These are phyloP conservation scores for Paraurostyla sp. DNA, from an alignment of 73 alveolate genomes.

Conservation along the genomic window DNA sequence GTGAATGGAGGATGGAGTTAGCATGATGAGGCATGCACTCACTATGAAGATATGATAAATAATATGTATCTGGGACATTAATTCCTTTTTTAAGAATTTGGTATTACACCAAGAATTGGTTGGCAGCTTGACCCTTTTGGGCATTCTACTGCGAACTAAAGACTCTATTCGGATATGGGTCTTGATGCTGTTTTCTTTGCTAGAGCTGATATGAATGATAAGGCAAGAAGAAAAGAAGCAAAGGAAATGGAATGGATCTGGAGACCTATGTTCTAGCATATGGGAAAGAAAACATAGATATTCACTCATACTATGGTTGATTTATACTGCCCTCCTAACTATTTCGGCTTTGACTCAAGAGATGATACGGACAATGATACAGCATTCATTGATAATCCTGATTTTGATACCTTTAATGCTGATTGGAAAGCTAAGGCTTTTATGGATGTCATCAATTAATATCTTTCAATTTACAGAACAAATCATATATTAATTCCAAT, in stretches of 20 bases:
- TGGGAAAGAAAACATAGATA: conserved; percentile 75
- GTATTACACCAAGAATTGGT: conserved; percentile 70
- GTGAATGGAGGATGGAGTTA: conserved; percentile 94
- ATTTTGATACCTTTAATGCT: conserved; percentile 65
- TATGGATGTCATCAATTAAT: conserved; percentile 16
- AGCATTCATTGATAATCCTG: conserved; percentile 49
- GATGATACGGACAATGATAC: conserved; percentile 49
- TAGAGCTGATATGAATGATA: conserved; percentile 90
- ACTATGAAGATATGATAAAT: conserved; percentile 86
- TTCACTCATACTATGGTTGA: conserved; percentile 75
- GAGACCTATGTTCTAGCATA: conserved; percentile 75
- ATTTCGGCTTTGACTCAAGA: conserved; percentile 61
- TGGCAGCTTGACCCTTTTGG: conserved; percentile 99
- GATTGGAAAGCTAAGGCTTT: conserved; percentile 63
- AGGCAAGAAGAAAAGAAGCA: conserved; percentile 77
- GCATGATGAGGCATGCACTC: conserved; percentile 95
- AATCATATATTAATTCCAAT: conserved; percentile 76
- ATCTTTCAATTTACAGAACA: conserved; percentile 48
- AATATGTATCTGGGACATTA: conserved; percentile 88
- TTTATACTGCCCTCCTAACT: conserved; percentile 82
- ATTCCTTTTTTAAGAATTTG: conserved; percentile 88
- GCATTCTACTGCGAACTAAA: conserved; percentile 90
- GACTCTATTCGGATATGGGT: conserved; percentile 90
- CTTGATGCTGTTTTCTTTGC: conserved; percentile 89
- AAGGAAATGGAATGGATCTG: conserved; percentile 89